Evolutionary conservation across 2,329 filamentous ascomycete species (phyloP).

Genomic region (Cladosporium sp.): DNA sequence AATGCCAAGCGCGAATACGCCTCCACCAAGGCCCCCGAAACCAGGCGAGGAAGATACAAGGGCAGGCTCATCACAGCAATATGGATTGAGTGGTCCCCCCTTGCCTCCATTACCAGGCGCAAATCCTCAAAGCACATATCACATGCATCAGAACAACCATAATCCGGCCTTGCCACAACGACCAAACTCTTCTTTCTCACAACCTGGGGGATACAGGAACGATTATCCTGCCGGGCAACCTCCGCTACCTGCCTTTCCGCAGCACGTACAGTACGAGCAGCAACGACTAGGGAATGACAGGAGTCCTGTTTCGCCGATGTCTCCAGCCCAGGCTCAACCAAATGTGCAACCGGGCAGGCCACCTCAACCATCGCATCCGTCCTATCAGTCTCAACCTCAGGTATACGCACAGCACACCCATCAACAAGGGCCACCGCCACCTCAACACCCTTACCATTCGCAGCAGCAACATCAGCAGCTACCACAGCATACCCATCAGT

Average conservation of each 20-base stretch:
- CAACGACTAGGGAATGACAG: conserved; percentile 23
- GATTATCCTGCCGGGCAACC: conserved; percentile 25
- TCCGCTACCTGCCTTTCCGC: conserved; percentile 41
- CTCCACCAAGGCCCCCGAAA: conserved; percentile 58
- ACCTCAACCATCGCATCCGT: conserved; percentile 24
- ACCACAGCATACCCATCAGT: conserved; percentile 29
- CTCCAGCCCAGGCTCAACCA: conserved; percentile 21
- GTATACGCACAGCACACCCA: not conserved
- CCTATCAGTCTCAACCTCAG: conserved; percentile 32
- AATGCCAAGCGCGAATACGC: conserved; percentile 27
- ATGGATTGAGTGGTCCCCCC: conserved; percentile 34
- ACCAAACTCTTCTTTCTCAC: not conserved
- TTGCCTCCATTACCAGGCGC: conserved; percentile 37
- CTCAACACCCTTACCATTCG: conserved; percentile 9
- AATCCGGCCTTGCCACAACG: not conserved
- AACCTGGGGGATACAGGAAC: conserved; percentile 31
- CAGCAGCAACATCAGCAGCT: conserved; percentile 22
- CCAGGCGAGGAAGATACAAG: conserved; percentile 37
- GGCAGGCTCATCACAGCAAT: conserved; percentile 21
- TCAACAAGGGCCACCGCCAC: conserved; percentile 13
- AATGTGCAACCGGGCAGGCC: conserved; percentile 1
- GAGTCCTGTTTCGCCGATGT: conserved; percentile 37
- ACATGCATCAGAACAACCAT: not conserved
- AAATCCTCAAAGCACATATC: not conserved
- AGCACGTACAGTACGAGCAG: conserved; percentile 34